A percentile compares a stretch with the other conserved stretches of the same genome.
Conservation (phyloP, 495 filamentous ascomycete species). For the Oidiodendron maius region DNA sequence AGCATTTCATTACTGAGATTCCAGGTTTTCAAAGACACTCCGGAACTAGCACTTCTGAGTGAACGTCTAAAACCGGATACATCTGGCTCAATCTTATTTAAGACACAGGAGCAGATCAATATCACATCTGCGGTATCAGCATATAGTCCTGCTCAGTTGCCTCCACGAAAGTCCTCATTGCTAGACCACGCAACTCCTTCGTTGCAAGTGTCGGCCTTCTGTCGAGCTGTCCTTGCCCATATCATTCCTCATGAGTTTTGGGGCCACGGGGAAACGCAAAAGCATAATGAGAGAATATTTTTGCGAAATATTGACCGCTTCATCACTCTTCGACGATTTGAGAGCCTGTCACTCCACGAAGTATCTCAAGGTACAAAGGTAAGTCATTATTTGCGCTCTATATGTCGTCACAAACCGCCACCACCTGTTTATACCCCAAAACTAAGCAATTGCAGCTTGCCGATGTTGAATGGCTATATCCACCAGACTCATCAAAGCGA, state of each 20-base stretch:
- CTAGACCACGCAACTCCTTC: slow-evolving; percentile 66
- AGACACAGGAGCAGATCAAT: slow-evolving; percentile 9
- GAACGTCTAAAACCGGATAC: neutral
- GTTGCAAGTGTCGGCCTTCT: slow-evolving; percentile 79
- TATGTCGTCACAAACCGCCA: no score
- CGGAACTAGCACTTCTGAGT: neutral
- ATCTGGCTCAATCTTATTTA: slow-evolving; percentile 6
- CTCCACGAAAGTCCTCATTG: slow-evolving; percentile 32
- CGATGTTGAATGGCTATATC: slow-evolving; percentile 66
- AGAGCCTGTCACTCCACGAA: slow-evolving; percentile 74
- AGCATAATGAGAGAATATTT: slow-evolving; percentile 53
- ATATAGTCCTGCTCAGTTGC: neutral
- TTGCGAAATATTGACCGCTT: slow-evolving; percentile 69
- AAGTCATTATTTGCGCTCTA: slow-evolving; percentile 10
- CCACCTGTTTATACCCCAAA: neutral
- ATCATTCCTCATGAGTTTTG: slow-evolving; percentile 76
- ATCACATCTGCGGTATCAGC: slow-evolving; percentile 10
- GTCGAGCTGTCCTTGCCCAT: slow-evolving; percentile 65
- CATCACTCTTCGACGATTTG: slow-evolving; percentile 70
- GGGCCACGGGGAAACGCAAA: slow-evolving; percentile 49
- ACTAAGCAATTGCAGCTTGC: slow-evolving; percentile 42
- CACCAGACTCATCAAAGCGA: slow-evolving; percentile 42
- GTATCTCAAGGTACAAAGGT: slow-evolving; percentile 74
- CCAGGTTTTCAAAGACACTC: neutral
- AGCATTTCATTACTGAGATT: neutral